A percentile compares a stretch with the other conserved stretches of the same genome.
phyloP scores from a whole-genome alignment of 2,329 filamentous ascomycete genomes.

The Penicillium sp. region DNA sequence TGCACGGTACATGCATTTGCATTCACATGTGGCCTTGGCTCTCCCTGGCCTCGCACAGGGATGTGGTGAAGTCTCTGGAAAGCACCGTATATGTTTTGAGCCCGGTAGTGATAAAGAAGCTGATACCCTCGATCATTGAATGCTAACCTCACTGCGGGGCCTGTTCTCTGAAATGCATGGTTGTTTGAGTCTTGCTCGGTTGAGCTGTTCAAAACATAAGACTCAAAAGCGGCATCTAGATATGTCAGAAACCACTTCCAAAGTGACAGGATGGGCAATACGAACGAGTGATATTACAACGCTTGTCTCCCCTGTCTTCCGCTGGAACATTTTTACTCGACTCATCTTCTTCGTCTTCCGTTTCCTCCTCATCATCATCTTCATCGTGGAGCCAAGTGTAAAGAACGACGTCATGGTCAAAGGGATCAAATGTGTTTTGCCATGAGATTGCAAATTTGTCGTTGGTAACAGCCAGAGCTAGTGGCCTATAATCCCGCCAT shows the following conservation, averaged over 20 bases:
- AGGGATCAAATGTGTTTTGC: slow-evolving; percentile 26
- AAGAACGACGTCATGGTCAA: slow-evolving; percentile 31
- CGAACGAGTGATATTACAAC: slow-evolving; percentile 21
- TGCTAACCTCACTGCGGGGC: slow-evolving; percentile 30
- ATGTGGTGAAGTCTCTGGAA: slow-evolving; percentile 31
- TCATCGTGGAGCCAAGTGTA: slow-evolving; percentile 22
- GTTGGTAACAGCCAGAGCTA: slow-evolving; percentile 28
- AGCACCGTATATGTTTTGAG: slow-evolving; percentile 35
- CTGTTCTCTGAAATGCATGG: slow-evolving; percentile 8
- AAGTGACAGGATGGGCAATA: neutral
- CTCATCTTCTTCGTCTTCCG: neutral
- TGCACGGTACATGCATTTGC: slow-evolving; percentile 26
- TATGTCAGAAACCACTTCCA: neutral
- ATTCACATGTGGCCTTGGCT: slow-evolving; percentile 16
- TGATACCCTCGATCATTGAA: slow-evolving; percentile 41
- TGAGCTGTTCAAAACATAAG: slow-evolving; percentile 20
- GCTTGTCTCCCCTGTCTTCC: neutral
- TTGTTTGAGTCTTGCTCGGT: slow-evolving; percentile 2
- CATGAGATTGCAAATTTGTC: slow-evolving; percentile 41
- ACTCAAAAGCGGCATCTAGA: slow-evolving; percentile 23
- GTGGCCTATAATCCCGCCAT: slow-evolving; percentile 29
- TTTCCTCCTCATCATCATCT: neutral
- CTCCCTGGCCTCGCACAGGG: slow-evolving; percentile 4
- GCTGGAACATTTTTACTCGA: neutral
- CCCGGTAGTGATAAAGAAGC: slow-evolving; percentile 37